Base-by-base conservation (phyloP, 345 rosid genomes). In the Brassica carinata region DNA sequence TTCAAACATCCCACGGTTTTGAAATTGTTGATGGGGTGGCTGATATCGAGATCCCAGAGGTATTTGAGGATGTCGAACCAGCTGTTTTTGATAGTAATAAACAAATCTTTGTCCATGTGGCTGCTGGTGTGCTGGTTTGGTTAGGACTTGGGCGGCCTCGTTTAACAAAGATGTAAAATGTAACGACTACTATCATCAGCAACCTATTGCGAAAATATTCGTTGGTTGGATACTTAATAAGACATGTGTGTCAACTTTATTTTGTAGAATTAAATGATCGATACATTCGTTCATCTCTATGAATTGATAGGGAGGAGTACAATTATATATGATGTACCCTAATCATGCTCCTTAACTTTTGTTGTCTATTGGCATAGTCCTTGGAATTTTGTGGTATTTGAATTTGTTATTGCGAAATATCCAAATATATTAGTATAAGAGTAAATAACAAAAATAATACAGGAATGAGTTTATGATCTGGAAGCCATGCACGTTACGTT, bases 401-500 rank as follows among this genome's bases (percentile, higher is more conserved):
- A 74, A 5, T 53, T 11, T 67, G 1, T 26, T 62, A 5, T 71
- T 62, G 79, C 66, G 11, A 74, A 58, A 59, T 38, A 67, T 36
- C 61, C 18, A 73, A 26, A 15, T 3, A 64, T 53, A 27, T 55
- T 55, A 36, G 36, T 48, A 30, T 45, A 29, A 6, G 17, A 62
- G 13, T 62, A 62, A 62, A 62, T 27, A 62, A 29, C 36, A 23
- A 27, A 7, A 23, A 29, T 14, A 63, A 36, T 38, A 15, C 30
- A n/a, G 58, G 48, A 57, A 57, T 17, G 53, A 19, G 33, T 67
- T 19, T 74, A 68, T 79, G 74, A 62, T 61, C 63, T 68, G 83
- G 74, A 68, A 40, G 70, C 78, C 83, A 79, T 79, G 83, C 83
- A 79, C 78, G 83, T 74, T 79, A 69, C 83, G 69, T 72, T 36